Conservation (phyloP, 1,284 basidiomycete species). For the Mixia osmundae region DNA sequence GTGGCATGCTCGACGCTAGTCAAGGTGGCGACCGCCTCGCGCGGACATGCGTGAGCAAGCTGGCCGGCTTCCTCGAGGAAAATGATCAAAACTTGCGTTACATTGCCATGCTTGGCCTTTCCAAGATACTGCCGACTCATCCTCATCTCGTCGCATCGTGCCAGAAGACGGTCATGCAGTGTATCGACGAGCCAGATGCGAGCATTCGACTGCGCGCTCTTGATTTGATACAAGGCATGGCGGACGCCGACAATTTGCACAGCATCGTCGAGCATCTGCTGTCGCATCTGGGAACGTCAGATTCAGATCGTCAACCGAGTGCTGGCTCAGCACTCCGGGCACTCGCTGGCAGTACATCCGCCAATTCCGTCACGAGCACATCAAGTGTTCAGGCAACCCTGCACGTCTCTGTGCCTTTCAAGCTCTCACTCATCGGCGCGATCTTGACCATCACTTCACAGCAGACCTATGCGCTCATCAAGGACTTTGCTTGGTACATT, state of each 20-base stretch:
- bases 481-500: slow-evolving; percentile 90
- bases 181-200: slow-evolving; percentile 77
- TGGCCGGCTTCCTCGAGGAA: slow-evolving; percentile 76
- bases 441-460: slow-evolving; percentile 14
- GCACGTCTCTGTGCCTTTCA: too few species aligned
- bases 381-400: too few species aligned
- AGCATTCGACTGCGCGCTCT: slow-evolving; percentile 87
- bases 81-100: slow-evolving; percentile 92
- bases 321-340: neutral
- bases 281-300: slow-evolving; percentile 53
- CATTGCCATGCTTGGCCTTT: slow-evolving; percentile 80
- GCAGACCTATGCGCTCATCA: slow-evolving; percentile 46
- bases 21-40: slow-evolving; percentile 33
- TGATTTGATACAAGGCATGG: slow-evolving; percentile 82
- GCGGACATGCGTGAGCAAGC: slow-evolving; percentile 69
- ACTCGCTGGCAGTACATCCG: slow-evolving; percentile 22
- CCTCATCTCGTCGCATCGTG: slow-evolving; percentile 76
- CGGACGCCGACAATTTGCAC: slow-evolving; percentile 58
- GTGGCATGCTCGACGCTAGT: slow-evolving; percentile 58
- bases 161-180: slow-evolving; percentile 71
- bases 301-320: slow-evolving; percentile 15
- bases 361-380: slow-evolving; percentile 25
- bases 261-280: slow-evolving; percentile 69
- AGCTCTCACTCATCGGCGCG: slow-evolving; percentile 27
- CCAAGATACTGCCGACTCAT: slow-evolving; percentile 83